Percentiles rank a stretch among this genome's conserved stretches.
Evolutionary conservation across 441 rosid genomes (phyloP).

Genomic region (Bruguiera hainesii): DNA sequence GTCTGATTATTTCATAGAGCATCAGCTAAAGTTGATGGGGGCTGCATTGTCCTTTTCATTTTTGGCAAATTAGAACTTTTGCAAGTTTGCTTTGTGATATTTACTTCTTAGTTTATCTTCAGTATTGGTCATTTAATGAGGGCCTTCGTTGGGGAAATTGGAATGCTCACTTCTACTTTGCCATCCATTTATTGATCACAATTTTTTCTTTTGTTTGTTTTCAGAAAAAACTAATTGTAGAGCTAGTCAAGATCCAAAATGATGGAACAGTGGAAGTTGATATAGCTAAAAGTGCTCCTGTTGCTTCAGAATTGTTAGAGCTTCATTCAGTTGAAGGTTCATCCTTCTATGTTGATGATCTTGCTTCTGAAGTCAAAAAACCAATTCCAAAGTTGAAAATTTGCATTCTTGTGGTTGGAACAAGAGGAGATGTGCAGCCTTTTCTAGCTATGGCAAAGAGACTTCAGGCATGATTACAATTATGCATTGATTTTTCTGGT

Average conservation of each 20-base stretch:
- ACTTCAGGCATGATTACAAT: slow-evolving; percentile 66
- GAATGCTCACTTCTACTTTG: slow-evolving; percentile 4
- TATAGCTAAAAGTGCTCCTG: slow-evolving; percentile 55
- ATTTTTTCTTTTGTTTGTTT: slow-evolving; percentile 20
- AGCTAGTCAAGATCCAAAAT: slow-evolving; percentile 85
- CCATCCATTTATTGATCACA: slow-evolving; percentile 21
- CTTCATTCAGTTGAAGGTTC: slow-evolving; percentile 53
- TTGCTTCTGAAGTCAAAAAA: slow-evolving; percentile 40
- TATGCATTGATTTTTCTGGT: slow-evolving; percentile 13
- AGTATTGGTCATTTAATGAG: slow-evolving; percentile 8
- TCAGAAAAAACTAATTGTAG: slow-evolving; percentile 80
- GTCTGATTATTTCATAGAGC: slow-evolving; percentile 7
- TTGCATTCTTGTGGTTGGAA: slow-evolving; percentile 90
- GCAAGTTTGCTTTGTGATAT: slow-evolving; percentile 3
- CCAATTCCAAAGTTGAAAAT: slow-evolving; percentile 74
- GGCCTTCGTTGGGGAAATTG: slow-evolving; percentile 11
- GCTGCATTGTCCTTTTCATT: background rate
- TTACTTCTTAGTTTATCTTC: background rate
- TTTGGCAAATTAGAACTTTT: background rate
- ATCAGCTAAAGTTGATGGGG: background rate
- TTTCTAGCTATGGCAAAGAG: slow-evolving; percentile 93
- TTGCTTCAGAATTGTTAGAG: slow-evolving; percentile 79
- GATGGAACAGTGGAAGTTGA: slow-evolving; percentile 97
- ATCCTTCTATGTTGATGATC: slow-evolving; percentile 38
- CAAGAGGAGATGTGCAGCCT: slow-evolving; percentile 98